Evolutionary conservation across 2,329 filamentous ascomycete genomes (phyloP), one percentile per base, ranked within the genome.

Genomic region (Bretziella fagacearum): DNA sequence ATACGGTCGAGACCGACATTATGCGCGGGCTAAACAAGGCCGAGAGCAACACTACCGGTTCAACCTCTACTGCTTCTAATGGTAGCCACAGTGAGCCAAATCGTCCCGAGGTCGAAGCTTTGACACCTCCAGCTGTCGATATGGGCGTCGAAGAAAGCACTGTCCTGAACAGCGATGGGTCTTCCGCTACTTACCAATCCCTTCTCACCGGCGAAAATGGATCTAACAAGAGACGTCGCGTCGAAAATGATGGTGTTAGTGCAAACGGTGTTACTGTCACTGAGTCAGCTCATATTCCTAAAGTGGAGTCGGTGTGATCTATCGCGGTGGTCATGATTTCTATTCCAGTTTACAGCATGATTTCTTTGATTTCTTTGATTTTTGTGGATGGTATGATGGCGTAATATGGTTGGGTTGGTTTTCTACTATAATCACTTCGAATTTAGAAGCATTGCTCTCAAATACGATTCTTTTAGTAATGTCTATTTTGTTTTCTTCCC

Each of bases 1-100:
- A 79, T 45, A 81, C 91, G 41, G 86, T 98, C 6, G 91, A 98
- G 61, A 77, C 89, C 54, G 80, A 77, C 42, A 96, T 98, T 54
- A 85, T 98, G 73, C 77, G 81, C 44, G 84, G 84, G 6, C 71
- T 94, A 18, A 76, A 77, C 11, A 72, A 74, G 1, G 71, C 77
- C 6, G 67, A 66, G 46, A 69, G 73, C 20, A 35, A 18, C 13
- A 13, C 23, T 10, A 22, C 27, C 22, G 33, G 26, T 11, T n/a
- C 30, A 23, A 20, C 32, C 13, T 27, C 29, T n/a, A 25, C 17
- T 30, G 29, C 33, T 13, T 29, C 40, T 8, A 44, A 40, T 32
- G 36, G 41, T 7, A 32, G 27, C n/a, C 25, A 30, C 26, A 35
- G 32, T 22, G 81, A 84, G 53, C 74, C 75, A 10, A 76, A 78